Evolutionary conservation across 1,284 basidiomycete genomes (phyloP).

Genomic region (Porodaedalea pini): DNA sequence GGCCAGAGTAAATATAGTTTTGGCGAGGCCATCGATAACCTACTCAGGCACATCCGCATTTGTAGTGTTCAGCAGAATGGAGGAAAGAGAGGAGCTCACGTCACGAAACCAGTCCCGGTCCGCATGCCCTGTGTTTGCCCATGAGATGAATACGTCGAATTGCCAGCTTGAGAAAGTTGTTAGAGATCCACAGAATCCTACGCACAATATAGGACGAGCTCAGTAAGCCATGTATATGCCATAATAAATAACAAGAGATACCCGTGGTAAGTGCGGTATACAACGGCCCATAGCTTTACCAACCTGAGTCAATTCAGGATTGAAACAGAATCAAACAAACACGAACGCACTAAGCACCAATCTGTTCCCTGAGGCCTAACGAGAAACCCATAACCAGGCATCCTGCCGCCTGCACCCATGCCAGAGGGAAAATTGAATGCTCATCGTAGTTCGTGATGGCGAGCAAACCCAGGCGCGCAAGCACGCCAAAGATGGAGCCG

Average conservation of each 20-base stretch:
- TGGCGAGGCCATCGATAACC: constrained; percentile 84
- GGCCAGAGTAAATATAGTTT: constrained; percentile 75
- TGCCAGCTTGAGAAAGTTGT: constrained; percentile 99
- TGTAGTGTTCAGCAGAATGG: not conserved
- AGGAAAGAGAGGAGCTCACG: constrained; percentile 47
- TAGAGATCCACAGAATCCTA: constrained; percentile 92
- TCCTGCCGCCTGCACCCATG: constrained; percentile 86
- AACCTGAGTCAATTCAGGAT: constrained; percentile 16
- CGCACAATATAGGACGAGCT: not conserved
- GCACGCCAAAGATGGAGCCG: constrained; percentile 73
- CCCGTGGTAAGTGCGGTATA: constrained; percentile 90
- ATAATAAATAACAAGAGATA: constrained; percentile 28
- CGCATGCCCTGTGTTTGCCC: constrained; percentile 65
- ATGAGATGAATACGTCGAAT: constrained; percentile 82
- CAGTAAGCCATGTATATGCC: not conserved
- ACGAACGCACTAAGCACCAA: constrained; percentile 65
- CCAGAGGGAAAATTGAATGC: constrained; percentile 74
- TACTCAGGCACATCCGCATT: constrained; percentile 31
- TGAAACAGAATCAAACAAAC: not conserved
- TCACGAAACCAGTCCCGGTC: constrained; percentile 71
- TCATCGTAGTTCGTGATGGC: constrained; percentile 74
- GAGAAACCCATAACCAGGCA: constrained; percentile 90
- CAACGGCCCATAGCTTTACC: constrained; percentile 74
- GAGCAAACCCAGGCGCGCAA: constrained; percentile 72
- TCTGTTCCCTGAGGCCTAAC: constrained; percentile 63